Base-by-base conservation (phyloP, 768 basidiomycete genomes). In the Lactifluus volemus region DNA sequence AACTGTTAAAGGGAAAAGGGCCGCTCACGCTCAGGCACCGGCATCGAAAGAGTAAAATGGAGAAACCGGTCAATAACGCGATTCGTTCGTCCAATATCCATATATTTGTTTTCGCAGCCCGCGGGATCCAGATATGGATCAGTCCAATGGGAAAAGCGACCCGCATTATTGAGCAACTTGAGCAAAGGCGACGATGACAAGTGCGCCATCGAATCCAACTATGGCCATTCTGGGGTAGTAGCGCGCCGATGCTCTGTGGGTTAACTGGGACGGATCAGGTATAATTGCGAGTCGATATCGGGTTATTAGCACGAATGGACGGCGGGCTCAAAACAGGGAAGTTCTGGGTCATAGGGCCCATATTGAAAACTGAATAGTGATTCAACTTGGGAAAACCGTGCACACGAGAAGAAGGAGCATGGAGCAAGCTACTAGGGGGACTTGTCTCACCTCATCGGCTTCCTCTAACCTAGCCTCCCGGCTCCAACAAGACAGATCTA, bases 261-360 rank as follows among this genome's bases (percentile, higher is more conserved):
- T 21, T 36, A 10, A 8, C 19, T 25, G 38, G 32, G 55, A 57
- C 60, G 36, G 45, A 61, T 61, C 50, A 12, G 60, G 60, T 52
- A 52, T 61, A 52, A 61, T 61, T 61, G 54, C 54, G 32, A 51
- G 12, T 36, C 25, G 34, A 38, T 36, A 55, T 55, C 41, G 60
- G 29, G 41, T 57, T n/a, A 58, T 6, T 3, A 19, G 30, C 29
- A 58, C 7, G 47, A 41, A 49, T 30, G 47, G 11, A 53, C 2
- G 25, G 32, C 7, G 17, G 25, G 42, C 45, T 30, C 56, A 36
- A 25, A 49, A 63, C 47, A 54, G 41, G 57, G 61, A 29, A 58
- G 29, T 30, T n/a, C 14, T 34, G 32, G 49, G 60, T 61, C 60
- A 52, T 48, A 11, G 7, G 32, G 50, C 25, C 49, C 50, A 57